phyloP scores from a whole-genome alignment of 805 yeast genomes.

The Wickerhamiella occidentalis region DNA sequence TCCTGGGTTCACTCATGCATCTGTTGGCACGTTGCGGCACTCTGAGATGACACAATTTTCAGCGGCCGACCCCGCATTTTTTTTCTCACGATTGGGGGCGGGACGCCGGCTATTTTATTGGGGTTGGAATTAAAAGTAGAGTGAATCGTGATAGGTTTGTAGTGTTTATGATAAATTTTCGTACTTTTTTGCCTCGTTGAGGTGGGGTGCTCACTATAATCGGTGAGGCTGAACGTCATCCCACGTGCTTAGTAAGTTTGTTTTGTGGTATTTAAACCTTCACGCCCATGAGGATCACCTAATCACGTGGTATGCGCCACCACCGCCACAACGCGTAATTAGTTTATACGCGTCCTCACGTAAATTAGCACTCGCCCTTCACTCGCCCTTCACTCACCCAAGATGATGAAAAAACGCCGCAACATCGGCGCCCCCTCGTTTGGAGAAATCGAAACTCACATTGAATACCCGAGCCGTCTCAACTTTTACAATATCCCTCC shows the following conservation, averaged over 20 bases:
- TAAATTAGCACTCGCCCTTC: too few relatives aligned
- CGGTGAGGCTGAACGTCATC: too few relatives aligned
- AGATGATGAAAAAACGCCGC: conserved; percentile 6
- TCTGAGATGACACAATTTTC: background rate
- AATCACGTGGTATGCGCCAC: too few relatives aligned
- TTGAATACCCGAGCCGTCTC: conserved; percentile 42
- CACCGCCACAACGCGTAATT: conserved; percentile 5
- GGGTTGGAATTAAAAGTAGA: background rate
- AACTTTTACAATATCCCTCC: conserved; percentile 74
- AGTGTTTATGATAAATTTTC: too few relatives aligned
- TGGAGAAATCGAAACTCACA: conserved; percentile 14
- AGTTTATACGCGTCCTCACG: too few relatives aligned
- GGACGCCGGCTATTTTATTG: background rate
- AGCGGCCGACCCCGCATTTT: conserved; percentile 1
- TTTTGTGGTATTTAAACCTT: too few relatives aligned
- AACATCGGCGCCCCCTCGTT: background rate
- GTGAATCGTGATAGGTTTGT: too few relatives aligned
- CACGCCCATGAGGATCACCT: too few relatives aligned
- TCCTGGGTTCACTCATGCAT: background rate
- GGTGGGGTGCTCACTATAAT: background rate
- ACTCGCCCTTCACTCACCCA: background rate
- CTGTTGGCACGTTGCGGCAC: conserved; percentile 2
- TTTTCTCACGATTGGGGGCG: background rate
- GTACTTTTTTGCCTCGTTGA: too few relatives aligned
- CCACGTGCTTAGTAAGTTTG: too few relatives aligned